A percentile compares a stretch with the other conserved stretches of the same genome.
These are phyloP conservation scores for Bothriochloa decipiens DNA, from an alignment of 176 grass and related monocot species.

Conservation along the genomic window DNA sequence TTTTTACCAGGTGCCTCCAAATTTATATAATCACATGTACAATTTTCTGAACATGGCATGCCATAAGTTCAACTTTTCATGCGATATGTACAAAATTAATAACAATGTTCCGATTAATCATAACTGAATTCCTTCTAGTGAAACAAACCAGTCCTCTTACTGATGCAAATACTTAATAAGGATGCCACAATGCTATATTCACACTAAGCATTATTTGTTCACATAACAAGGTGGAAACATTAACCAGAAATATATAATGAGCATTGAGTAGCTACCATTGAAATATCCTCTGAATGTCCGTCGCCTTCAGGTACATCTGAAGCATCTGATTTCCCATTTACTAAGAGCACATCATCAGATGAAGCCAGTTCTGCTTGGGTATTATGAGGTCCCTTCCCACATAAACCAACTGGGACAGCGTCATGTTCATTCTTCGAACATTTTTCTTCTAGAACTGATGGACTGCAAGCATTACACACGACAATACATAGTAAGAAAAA, in stretches of 20 bases:
- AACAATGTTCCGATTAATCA: background rate
- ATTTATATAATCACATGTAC: background rate
- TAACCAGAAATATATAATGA: too few relatives aligned
- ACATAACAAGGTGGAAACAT: background rate
- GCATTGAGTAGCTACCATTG: too few relatives aligned
- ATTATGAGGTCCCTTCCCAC: too few relatives aligned
- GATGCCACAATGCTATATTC: background rate
- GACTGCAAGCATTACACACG: constrained; percentile 27
- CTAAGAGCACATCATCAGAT: too few relatives aligned
- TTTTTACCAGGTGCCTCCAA: background rate
- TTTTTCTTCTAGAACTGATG: constrained; percentile 39
- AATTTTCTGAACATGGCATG: background rate
- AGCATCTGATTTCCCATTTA: too few relatives aligned
- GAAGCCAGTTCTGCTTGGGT: too few relatives aligned
- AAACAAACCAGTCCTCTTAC: background rate
- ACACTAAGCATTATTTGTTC: constrained; percentile 1
- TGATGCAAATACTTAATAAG: constrained; percentile 1
- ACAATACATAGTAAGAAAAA: constrained; percentile 3
- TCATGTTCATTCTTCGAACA: too few relatives aligned
- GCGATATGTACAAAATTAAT: background rate
- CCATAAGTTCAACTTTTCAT: background rate
- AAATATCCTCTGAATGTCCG: too few relatives aligned
- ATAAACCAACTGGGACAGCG: too few relatives aligned
- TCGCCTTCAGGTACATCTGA: too few relatives aligned
- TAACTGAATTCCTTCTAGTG: background rate